These are phyloP conservation scores for Rhizopus sp. DNA, from an alignment of 371 early-diverging fungal species.

Conservation along the genomic window DNA sequence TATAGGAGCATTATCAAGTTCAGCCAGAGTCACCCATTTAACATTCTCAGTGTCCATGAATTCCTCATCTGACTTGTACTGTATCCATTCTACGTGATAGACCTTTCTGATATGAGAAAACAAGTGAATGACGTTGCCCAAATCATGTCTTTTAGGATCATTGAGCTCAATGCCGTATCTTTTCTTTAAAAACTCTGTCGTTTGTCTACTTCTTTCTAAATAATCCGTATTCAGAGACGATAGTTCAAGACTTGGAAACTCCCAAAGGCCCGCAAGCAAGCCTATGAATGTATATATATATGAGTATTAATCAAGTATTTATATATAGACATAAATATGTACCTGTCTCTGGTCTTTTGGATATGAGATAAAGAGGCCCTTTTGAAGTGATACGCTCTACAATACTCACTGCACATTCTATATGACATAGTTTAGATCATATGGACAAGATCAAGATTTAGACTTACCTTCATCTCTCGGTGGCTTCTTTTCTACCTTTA, in stretches of 20 bases:
- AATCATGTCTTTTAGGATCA: conserved; percentile 34
- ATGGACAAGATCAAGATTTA: neutral
- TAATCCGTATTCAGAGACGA: conserved; percentile 35
- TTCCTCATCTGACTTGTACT: conserved; percentile 17
- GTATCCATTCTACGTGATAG: conserved; percentile 60
- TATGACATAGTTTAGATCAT: neutral
- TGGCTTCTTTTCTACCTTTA: conserved; percentile 62
- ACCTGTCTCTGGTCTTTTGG: conserved; percentile 60
- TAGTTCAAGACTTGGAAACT: conserved; percentile 68
- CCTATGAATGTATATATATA: conserved; percentile 36
- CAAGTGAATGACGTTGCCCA: conserved; percentile 65
- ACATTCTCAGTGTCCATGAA: conserved; percentile 11
- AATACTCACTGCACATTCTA: conserved; percentile 66
- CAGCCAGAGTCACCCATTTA: conserved; percentile 57
- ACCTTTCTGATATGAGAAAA: conserved; percentile 75
- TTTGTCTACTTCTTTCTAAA: conserved; percentile 34
- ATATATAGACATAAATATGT: neutral
- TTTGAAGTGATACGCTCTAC: conserved; percentile 38
- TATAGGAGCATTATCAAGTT: conserved; percentile 59
- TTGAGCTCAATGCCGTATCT: conserved; percentile 27
- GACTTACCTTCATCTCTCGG: conserved; percentile 64
- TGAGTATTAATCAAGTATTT: neutral
- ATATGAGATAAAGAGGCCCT: conserved; percentile 48
- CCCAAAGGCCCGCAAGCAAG: conserved; percentile 81
- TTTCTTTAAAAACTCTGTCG: conserved; percentile 30